Base-by-base conservation (phyloP, 495 filamentous ascomycete genomes). In the Daldinia caldariorum region DNA sequence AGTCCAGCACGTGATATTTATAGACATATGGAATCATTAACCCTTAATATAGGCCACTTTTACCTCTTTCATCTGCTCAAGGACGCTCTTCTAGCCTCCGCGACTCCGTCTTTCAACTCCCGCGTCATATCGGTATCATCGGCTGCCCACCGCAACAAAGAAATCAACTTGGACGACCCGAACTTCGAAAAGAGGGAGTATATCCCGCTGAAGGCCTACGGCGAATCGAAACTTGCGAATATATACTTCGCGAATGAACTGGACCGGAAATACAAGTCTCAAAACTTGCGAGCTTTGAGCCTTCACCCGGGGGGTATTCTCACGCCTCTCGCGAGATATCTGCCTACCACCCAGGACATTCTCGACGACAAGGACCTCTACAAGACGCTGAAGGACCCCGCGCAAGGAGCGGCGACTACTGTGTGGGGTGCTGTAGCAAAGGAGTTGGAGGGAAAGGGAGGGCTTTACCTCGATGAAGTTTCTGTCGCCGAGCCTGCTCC, bases 341-440 rank as follows among this genome's bases (percentile, higher is more conserved):
- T 58, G 9, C 50, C 61, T 9, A 18, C 8, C 16, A 51, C 49
- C n/a, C 14, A 74, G 13, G 58, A 62, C n/a, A 7, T 75, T 56
- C 45, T 38, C 58, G 57, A 55, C 4, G 67, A 78, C 49, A 32
- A 50, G 20, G 55, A 22, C 2, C 64, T 80, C 12, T 26, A 61
- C 13, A 75, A 66, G 12, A 31, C 61, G 3, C 32, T 81, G 63
- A 83, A 83, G 73, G 80, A 70, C 20, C 38, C 75, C 5, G 82
- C 81, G 26, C 85, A 88, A 63, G 85, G 83, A 0, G 84, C 83
- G 14, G 80, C 85, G 3, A 87, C 85, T 12, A 84, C 78, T 13
- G 78, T 87, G 3, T 81, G 76, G 72, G 84, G 80, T 37, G 82
- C 84, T 41, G 57, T 84, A 7, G 76, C 76, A 2, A 81, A 72